Evolutionary conservation across 805 yeast genomes (phyloP), one percentile per base, ranked within the genome.

Genomic region (Saccharomycopsis oosterbeekiorum): DNA sequence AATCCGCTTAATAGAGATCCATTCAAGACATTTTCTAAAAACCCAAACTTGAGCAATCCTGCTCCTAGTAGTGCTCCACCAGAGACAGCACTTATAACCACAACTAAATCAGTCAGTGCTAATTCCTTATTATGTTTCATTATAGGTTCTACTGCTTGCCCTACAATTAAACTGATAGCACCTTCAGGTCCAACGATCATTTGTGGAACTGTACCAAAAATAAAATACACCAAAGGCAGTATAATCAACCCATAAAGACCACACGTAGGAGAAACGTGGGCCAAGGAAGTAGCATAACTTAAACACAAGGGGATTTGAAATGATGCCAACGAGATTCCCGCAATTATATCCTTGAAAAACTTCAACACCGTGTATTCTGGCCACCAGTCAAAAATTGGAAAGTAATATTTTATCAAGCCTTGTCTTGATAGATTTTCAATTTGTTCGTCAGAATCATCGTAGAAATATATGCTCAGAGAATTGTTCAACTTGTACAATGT

Each of bases 121-220:
- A 68, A 66, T 29, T 71, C 74, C 12, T 67, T 74, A 63, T 75
- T 74, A 66, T 75, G 83, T 24, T 74, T 77, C 26, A 78, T 67
- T 55, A 78, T 70, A n/a, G 78, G 81, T 62, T 85, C 87, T 10
- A 89, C 82, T 0, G 86, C 83, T 67, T 87, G 93, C 1, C 97
- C 97, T 29, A 88, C 84, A 14, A 91, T 84, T 67, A 92, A 76
- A 0, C 96, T 88, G 9, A 89, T 84, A 0, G 96, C 92, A 19
- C 93, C 92, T 71, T 91, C 96, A 0, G 97, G 97, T 0, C 97
- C 97, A 19, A 91, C 96, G 47, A 90, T 84, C 86, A 91, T 83
- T 62, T 85, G 86, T 0, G 97, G 97, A 0, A 90, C 96, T 0
- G 94, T 82, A 0, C 97, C 97, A 62, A 90, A 77, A 2, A 90